Evolutionary conservation across 2,329 filamentous ascomycete genomes (phyloP), one percentile per base, ranked within the genome.

Genomic region (Apiospora arundinis): DNA sequence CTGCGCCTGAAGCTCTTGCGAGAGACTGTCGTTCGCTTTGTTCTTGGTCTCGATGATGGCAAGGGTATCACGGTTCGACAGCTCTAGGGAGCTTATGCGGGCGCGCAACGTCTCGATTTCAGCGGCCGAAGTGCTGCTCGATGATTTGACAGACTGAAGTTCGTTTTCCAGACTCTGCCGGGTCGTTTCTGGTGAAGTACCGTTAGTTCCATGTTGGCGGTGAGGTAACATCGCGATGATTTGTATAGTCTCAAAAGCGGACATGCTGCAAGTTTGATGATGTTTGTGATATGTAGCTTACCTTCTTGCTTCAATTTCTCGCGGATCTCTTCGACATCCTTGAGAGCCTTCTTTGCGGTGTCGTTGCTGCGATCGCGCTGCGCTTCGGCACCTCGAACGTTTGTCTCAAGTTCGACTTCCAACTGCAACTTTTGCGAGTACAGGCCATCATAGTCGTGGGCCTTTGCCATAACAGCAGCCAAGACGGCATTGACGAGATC

Each of bases 391-490:
- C 90, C 93, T 76, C 95, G 92, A 67, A 97, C 92, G 23, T 92
- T 92, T 81, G 94, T 96, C 81, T 99, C 96, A 9, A 98, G 89
- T 84, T 98, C 95, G 63, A 99, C 96, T 77, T 97, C 94, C 65
- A 93, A 86, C 75, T 94, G 92, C 63, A 98, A 88, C 83, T 98
- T 98, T 75, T 97, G 93, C 12, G 95, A 92, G 77, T 92, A 94
- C 52, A 97, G 84, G 49, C 91, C 89, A 79, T 97, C 94, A 77
- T 90, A 92, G 77, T 97, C 94, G 77, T 92, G 93, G 46, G 93
- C 94, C 81, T 96, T 97, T 42, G 86, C 84, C 32, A 92, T 89
- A 69, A 98, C 89, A 37, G 93, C 92, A 73, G 90, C 86, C 52
- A 99, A 88, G 69, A 99, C 86, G 56, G 89, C 85, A 72, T 89